These are phyloP conservation scores for Kentomonas sorsogonicus DNA, from an alignment of 208 protist genomes.

Conservation along the genomic window DNA sequence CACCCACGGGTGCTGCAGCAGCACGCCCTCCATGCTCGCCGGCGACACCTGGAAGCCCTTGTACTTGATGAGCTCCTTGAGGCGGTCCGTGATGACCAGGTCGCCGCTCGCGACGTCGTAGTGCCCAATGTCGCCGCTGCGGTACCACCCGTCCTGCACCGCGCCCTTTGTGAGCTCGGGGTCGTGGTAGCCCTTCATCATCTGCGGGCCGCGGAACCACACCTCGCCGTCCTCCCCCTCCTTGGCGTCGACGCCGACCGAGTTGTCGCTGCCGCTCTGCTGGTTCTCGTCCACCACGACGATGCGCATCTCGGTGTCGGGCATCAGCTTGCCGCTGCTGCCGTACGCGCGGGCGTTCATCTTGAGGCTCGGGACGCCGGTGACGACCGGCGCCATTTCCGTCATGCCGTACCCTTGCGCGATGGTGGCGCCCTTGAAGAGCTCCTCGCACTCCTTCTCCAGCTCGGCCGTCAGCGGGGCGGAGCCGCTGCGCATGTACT, in stretches of 20 bases:
- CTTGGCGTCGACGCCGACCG: conserved; percentile 18
- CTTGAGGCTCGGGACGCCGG: conserved; percentile 5
- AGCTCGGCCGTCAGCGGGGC: conserved; percentile 55
- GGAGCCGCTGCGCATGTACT: conserved; percentile 34
- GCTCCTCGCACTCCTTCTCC: conserved; percentile 16
- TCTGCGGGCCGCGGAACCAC: conserved; percentile 59
- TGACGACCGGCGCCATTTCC: conserved; percentile 50
- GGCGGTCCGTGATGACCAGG: conserved; percentile 56
- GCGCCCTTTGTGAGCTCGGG: conserved; percentile 32
- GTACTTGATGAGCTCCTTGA: conserved; percentile 90
- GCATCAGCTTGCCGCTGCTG: conserved; percentile 14
- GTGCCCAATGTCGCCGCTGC: conserved; percentile 70
- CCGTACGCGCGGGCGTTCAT: conserved; percentile 5
- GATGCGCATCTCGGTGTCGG: conserved; percentile 40
- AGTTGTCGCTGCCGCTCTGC: conserved; percentile 29
- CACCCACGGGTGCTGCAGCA: conserved; percentile 52
- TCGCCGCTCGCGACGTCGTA: conserved; percentile 32
- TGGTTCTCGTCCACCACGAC: conserved; percentile 35
- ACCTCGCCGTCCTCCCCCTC: conserved; percentile 53
- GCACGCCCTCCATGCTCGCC: conserved; percentile 58
- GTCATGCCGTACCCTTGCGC: conserved; percentile 81
- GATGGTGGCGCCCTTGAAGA: conserved; percentile 16
- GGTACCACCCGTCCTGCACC: conserved; percentile 59
- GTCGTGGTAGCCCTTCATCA: conserved; percentile 72
- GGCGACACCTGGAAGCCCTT: conserved; percentile 89